phyloP scores from a whole-genome alignment of 2,329 filamentous ascomycete species.

The Delphinella strobiligena region DNA sequence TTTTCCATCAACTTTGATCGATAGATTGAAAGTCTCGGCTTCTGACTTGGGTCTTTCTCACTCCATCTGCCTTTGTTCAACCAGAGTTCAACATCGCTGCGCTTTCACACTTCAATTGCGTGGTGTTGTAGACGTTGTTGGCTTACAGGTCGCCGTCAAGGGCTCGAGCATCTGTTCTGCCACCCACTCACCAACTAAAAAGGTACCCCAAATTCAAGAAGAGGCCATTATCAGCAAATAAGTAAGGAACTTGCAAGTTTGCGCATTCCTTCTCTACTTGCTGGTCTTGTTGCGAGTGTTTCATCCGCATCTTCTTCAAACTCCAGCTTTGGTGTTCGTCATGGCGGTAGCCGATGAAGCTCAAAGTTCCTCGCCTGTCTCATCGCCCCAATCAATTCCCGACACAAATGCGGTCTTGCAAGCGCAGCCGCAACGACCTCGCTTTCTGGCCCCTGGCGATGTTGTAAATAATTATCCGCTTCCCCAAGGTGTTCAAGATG shows the following conservation, averaged over 20 bases:
- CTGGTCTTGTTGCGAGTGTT: too few species aligned
- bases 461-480: slow-evolving; percentile 5
- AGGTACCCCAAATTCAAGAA: too few species aligned
- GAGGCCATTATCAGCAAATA: too few species aligned
- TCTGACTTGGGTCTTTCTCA: too few species aligned
- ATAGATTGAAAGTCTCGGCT: neutral
- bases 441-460: slow-evolving; percentile 10
- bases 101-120: neutral
- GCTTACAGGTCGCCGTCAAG: slow-evolving; percentile 5
- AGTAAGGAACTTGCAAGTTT: too few species aligned
- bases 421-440: slow-evolving; percentile 5
- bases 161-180: neutral
- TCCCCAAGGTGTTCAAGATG: slow-evolving; percentile 15
- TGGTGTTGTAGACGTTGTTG: slow-evolving; percentile 5
- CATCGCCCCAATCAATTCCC: slow-evolving; percentile 9
- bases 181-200: neutral
- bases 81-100: neutral
- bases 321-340: slow-evolving; percentile 6
- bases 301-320: slow-evolving; percentile 1
- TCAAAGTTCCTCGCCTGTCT: slow-evolving; percentile 10
- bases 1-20: neutral
- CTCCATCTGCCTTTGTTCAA: neutral
- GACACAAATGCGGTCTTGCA: slow-evolving; percentile 17
- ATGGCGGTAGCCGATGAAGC: slow-evolving; percentile 6
- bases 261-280: neutral